Percentiles rank a stretch among this genome's conserved stretches.
These are phyloP conservation scores for Metschnikowia cubensis DNA, from an alignment of 805 yeast species.

Conservation along the genomic window DNA sequence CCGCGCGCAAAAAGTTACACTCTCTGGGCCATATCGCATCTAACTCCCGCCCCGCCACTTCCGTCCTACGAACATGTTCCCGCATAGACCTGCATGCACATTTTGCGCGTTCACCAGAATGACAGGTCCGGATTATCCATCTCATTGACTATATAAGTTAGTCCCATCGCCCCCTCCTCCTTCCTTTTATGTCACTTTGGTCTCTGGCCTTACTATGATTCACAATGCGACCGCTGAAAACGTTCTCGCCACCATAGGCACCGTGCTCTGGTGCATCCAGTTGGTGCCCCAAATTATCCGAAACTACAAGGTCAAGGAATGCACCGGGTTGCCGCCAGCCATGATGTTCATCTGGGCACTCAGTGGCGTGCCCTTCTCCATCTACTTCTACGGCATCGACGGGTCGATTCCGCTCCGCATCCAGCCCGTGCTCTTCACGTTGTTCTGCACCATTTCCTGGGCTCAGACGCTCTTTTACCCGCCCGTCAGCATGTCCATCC, in stretches of 20 bases:
- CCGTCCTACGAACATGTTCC: neutral
- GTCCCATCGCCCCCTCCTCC: no score
- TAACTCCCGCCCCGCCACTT: neutral
- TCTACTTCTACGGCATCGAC: conserved; percentile 70
- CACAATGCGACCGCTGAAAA: conserved; percentile 50
- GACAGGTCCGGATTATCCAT: no score
- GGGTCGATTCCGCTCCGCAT: conserved; percentile 75
- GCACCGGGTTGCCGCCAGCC: conserved; percentile 81
- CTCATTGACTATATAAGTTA: neutral
- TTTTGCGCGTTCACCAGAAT: conserved; percentile 1
- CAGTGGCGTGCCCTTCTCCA: conserved; percentile 78
- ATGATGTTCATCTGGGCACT: conserved; percentile 79
- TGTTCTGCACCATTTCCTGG: conserved; percentile 67
- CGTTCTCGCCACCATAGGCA: conserved; percentile 82
- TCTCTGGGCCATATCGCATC: neutral
- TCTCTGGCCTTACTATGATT: neutral
- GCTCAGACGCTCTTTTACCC: conserved; percentile 62
- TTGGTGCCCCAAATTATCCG: conserved; percentile 77
- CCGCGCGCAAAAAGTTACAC: neutral
- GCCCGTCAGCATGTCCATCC: conserved; percentile 44
- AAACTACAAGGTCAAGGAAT: conserved; percentile 71
- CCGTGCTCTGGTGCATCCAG: conserved; percentile 91
- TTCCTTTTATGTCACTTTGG: neutral
- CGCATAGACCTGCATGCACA: neutral
- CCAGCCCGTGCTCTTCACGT: conserved; percentile 82